Percentiles rank a stretch among this genome's conserved stretches.
These are phyloP conservation scores for Rhodomyrtus psidioides DNA, from an alignment of 441 rosid species.

Conservation along the genomic window DNA sequence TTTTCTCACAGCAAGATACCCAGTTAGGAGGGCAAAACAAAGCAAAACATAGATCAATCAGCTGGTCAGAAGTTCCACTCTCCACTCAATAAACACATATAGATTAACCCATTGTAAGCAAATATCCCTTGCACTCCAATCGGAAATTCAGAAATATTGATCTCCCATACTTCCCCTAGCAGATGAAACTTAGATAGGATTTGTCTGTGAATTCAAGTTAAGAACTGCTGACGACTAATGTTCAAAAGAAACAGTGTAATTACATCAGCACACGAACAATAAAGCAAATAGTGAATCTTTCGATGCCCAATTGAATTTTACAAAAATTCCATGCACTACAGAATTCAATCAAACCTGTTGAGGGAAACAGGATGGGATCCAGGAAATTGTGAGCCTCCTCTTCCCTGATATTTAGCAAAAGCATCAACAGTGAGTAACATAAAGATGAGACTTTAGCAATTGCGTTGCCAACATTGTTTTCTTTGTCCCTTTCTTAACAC, in stretches of 20 bases:
- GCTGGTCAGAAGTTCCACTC: not conserved
- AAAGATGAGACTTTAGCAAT: not conserved
- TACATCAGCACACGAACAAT: not conserved
- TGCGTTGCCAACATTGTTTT: not conserved
- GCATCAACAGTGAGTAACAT: not conserved
- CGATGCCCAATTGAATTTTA: not conserved
- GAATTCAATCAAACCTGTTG: slow-evolving; percentile 49
- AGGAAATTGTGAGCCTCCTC: slow-evolving; percentile 81
- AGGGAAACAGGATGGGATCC: slow-evolving; percentile 99
- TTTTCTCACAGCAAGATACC: not conserved
- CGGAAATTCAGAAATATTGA: not conserved
- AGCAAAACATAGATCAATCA: not conserved
- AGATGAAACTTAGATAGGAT: not conserved
- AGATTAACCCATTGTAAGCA: not conserved
- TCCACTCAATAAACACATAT: not conserved
- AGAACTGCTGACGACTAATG: not conserved
- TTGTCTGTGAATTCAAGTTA: not conserved
- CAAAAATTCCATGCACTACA: not conserved
- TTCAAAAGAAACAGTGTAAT: not conserved
- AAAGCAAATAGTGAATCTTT: not conserved
- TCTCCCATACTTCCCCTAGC: not conserved
- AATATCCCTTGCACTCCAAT: not conserved
- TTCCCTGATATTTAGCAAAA: slow-evolving; percentile 43
- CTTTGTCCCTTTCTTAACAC: not conserved
- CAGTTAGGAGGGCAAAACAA: not conserved